Percentiles rank a stretch among this genome's conserved stretches.
These are phyloP conservation scores for Bryum argenteum DNA, from an alignment of 225 moss, liverwort and hornwort species.

Conservation along the genomic window DNA sequence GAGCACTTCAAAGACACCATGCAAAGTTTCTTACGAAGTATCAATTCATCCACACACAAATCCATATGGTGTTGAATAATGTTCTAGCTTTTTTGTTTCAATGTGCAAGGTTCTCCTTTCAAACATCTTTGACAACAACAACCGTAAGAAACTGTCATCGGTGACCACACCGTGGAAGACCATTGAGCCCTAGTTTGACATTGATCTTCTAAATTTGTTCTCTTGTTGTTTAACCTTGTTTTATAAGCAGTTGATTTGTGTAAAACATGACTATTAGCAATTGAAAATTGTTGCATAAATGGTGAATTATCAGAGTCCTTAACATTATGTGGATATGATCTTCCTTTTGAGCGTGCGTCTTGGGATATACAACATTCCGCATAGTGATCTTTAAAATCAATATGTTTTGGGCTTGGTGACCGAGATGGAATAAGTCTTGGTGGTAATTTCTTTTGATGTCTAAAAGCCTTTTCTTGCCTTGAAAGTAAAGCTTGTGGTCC, in stretches of 20 bases:
- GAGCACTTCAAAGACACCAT: background rate
- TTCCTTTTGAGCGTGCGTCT: background rate
- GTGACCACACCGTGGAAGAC: background rate
- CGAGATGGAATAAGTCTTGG: slow-evolving; percentile 10
- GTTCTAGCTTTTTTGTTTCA: background rate
- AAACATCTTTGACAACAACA: slow-evolving; percentile 36
- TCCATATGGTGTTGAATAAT: background rate
- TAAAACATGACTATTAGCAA: slow-evolving; percentile 16
- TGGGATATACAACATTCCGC: slow-evolving; percentile 18
- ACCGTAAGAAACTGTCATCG: background rate
- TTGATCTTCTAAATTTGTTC: background rate
- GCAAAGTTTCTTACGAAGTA: background rate
- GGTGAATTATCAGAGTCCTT: background rate
- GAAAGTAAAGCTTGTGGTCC: background rate
- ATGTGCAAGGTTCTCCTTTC: background rate
- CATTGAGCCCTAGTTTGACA: slow-evolving; percentile 22
- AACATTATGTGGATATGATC: background rate
- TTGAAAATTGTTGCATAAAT: background rate
- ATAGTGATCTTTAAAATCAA: slow-evolving; percentile 28
- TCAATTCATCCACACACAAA: background rate
- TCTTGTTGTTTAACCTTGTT: background rate
- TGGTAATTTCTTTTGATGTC: slow-evolving; percentile 15
- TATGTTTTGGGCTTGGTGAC: background rate
- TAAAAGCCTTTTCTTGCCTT: slow-evolving; percentile 37
- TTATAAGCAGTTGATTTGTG: slow-evolving; percentile 29